These are phyloP conservation scores for Diaporthe sp. DNA, from an alignment of 2,329 filamentous ascomycete genomes.

Conservation along the genomic window DNA sequence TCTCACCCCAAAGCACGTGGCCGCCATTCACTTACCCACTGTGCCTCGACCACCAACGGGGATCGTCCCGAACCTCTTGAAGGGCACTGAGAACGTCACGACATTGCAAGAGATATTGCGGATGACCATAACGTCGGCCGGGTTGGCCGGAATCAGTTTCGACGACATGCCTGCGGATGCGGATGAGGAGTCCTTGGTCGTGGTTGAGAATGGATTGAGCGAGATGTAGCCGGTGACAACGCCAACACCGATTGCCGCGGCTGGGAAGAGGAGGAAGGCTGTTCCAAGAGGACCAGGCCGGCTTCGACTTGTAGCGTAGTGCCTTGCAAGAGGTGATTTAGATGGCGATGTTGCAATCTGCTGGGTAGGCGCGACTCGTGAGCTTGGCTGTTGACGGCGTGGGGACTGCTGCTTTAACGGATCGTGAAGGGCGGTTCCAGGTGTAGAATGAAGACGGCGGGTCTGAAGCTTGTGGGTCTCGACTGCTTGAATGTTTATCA, in stretches of 20 bases:
- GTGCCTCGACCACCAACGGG: slow-evolving; percentile 91
- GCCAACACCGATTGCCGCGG: slow-evolving; percentile 36
- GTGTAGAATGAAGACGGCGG: slow-evolving; percentile 13
- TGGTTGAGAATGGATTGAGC: slow-evolving; percentile 37
- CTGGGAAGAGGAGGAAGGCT: slow-evolving; percentile 39
- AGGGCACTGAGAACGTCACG: slow-evolving; percentile 85
- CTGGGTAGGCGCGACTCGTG: slow-evolving; percentile 1
- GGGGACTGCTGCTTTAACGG: neutral
- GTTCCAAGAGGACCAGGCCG: slow-evolving; percentile 35
- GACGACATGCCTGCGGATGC: slow-evolving; percentile 65
- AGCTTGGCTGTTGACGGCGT: neutral
- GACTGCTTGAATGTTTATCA: slow-evolving; percentile 3
- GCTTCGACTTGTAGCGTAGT: slow-evolving; percentile 12
- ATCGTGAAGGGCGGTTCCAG: neutral
- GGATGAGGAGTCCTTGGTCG: neutral
- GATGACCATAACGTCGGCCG: slow-evolving; percentile 89
- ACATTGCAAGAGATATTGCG: slow-evolving; percentile 85
- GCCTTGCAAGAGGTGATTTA: neutral
- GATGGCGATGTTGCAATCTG: slow-evolving; percentile 5
- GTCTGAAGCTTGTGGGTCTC: slow-evolving; percentile 25
- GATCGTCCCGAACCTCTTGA: slow-evolving; percentile 82
- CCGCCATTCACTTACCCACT: slow-evolving; percentile 69
- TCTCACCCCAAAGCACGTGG: neutral
- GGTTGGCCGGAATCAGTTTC: slow-evolving; percentile 77
- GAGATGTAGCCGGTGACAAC: slow-evolving; percentile 35